A percentile compares a stretch with the other conserved stretches of the same genome.
Conservation (phyloP, 768 basidiomycete species). For the Psilocybe sp. region DNA sequence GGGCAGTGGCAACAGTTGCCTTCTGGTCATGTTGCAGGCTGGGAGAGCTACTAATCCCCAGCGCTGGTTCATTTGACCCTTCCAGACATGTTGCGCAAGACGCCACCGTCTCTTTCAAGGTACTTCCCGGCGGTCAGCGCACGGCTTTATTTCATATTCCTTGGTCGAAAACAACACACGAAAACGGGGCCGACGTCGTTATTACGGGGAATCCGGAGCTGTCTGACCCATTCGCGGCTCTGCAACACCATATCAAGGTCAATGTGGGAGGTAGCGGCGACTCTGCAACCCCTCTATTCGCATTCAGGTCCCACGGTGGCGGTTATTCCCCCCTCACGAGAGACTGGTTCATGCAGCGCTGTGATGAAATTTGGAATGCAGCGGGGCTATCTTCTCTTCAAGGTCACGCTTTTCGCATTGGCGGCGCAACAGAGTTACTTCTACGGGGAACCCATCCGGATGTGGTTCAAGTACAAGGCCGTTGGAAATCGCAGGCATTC, state of each 20-base stretch:
- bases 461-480: constrained; percentile 22
- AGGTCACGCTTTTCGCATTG: constrained; percentile 24
- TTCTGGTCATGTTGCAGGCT: constrained; percentile 33
- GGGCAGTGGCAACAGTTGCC: constrained; percentile 25
- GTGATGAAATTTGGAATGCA: constrained; percentile 10
- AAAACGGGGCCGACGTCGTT: constrained; percentile 23
- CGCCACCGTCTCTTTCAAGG: neutral
- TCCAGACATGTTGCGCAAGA: constrained; percentile 11
- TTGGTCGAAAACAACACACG: constrained; percentile 30
- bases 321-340: neutral
- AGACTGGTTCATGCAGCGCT: neutral
- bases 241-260: neutral
- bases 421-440: constrained; percentile 19
- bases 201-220: constrained; percentile 13
- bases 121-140: neutral
- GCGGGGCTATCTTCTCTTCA: neutral
- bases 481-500: constrained; percentile 25
- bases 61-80: constrained; percentile 9
- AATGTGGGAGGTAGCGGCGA: neutral
- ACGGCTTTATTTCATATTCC: constrained; percentile 28
- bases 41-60: constrained; percentile 22
- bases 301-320: too few species aligned
- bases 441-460: constrained; percentile 20
- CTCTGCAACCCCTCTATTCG: too few species aligned
- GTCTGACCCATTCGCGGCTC: neutral